Conservation (phyloP, 306 rosid genomes). For the Albizia julibrissin region DNA sequence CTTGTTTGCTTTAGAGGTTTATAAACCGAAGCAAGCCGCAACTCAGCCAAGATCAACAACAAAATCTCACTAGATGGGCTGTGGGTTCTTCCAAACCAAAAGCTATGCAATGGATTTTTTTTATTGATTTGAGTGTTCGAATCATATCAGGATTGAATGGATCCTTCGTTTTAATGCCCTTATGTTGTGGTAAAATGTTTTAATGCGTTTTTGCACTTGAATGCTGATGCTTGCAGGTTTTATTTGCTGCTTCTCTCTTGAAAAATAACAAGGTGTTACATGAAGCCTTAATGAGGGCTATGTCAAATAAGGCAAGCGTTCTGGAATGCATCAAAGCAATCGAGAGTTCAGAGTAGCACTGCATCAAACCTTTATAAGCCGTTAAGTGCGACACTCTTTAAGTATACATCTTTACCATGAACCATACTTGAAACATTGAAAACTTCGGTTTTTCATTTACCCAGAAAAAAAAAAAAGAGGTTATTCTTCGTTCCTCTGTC, state of each 20-base stretch:
- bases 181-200: neutral
- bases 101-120: neutral
- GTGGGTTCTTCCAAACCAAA: constrained; percentile 50
- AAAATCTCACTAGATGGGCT: constrained; percentile 98
- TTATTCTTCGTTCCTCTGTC: neutral
- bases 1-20: constrained; percentile 55
- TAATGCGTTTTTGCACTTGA: neutral
- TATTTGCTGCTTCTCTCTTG: constrained; percentile 80
- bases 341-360: constrained; percentile 58
- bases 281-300: constrained; percentile 69
- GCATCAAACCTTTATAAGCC: constrained; percentile 12
- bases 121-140: constrained; percentile 16
- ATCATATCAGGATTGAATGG: neutral
- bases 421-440: neutral
- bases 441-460: neutral
- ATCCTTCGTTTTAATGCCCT: neutral
- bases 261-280: constrained; percentile 71
- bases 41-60: constrained; percentile 90
- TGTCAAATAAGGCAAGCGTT: constrained; percentile 70
- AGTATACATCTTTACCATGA: neutral
- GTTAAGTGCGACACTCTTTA: neutral
- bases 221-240: constrained; percentile 52
- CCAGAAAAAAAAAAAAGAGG: neutral
- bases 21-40: constrained; percentile 91
- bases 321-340: constrained; percentile 82